These are phyloP conservation scores for Kazachstania africana DNA, from an alignment of 805 yeast genomes.

Conservation along the genomic window DNA sequence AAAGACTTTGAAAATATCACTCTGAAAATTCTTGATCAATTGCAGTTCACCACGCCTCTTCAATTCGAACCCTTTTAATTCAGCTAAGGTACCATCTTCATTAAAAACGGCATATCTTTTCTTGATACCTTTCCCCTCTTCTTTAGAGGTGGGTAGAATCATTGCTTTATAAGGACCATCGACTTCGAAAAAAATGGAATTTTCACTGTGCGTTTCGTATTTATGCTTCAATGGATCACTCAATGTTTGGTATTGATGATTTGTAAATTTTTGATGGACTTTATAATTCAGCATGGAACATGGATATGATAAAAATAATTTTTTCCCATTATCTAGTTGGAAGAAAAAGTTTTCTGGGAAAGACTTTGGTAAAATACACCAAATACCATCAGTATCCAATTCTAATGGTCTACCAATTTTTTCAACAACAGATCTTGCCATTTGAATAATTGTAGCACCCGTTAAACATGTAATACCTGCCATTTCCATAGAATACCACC, in stretches of 20 bases:
- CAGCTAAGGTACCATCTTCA: conserved; percentile 87
- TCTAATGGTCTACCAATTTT: conserved; percentile 91
- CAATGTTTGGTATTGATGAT: conserved; percentile 85
- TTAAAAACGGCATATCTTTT: conserved; percentile 96
- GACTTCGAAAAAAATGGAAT: conserved; percentile 92
- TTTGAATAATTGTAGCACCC: conserved; percentile 95
- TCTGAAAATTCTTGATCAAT: conserved; percentile 85
- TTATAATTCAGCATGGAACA: conserved; percentile 91
- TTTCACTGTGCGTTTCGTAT: conserved; percentile 75
- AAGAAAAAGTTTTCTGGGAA: conserved; percentile 84
- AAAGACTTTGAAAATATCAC: conserved; percentile 85
- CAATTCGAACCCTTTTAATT: conserved; percentile 90
- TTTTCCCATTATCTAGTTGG: conserved; percentile 65
- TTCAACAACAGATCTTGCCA: conserved; percentile 88
- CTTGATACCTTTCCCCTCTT: conserved; percentile 93
- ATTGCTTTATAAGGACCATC: conserved; percentile 98
- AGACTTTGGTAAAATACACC: conserved; percentile 92
- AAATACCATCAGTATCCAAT: conserved; percentile 96
- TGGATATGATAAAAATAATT: conserved; percentile 72
- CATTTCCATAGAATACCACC: conserved; percentile 99
- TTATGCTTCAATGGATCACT: conserved; percentile 55
- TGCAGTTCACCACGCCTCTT: conserved; percentile 95
- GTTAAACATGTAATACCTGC: conserved; percentile 98
- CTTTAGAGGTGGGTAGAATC: conserved; percentile 94
- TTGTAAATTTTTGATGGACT: conserved; percentile 85